Evolutionary conservation across 768 basidiomycete genomes (phyloP).

Genomic region (Tephrocybe rancida): DNA sequence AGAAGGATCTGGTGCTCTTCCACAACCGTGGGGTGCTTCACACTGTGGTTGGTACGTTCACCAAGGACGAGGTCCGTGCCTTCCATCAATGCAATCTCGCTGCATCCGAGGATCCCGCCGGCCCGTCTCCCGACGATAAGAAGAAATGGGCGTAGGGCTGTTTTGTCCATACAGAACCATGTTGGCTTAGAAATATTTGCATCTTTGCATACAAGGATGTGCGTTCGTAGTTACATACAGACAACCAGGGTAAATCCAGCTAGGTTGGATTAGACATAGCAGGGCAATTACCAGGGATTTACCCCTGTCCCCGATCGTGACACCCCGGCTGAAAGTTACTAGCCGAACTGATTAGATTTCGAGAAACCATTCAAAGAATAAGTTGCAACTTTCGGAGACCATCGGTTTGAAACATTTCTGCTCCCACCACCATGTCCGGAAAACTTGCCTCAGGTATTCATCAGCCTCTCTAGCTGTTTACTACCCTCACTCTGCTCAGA

Average conservation of each 20-base stretch:
- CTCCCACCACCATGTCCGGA: slow-evolving; percentile 53
- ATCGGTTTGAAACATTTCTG: slow-evolving; percentile 4
- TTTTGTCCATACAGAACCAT: no score
- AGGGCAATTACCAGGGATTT: no score
- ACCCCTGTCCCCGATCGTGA: background rate
- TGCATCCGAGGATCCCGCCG: slow-evolving; percentile 69
- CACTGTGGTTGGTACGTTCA: slow-evolving; percentile 79
- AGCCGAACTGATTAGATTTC: slow-evolving; percentile 7
- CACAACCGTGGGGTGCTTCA: slow-evolving; percentile 86
- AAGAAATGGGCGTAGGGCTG: slow-evolving; percentile 50
- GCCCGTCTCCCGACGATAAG: slow-evolving; percentile 71
- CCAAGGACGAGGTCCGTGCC: slow-evolving; percentile 63
- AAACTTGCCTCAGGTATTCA: slow-evolving; percentile 59
- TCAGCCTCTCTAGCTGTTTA: background rate
- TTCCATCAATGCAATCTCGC: slow-evolving; percentile 93
- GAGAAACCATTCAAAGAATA: background rate
- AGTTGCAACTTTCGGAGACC: no score
- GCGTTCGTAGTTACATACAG: no score
- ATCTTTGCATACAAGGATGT: no score
- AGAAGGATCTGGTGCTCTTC: slow-evolving; percentile 80
- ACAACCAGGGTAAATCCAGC: no score
- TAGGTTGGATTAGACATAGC: no score
- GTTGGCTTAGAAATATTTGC: no score
- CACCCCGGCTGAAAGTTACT: background rate
- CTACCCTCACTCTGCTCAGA: slow-evolving; percentile 46